Percentiles rank a stretch among this genome's conserved stretches.
phyloP scores from a whole-genome alignment of 73 alveolate genomes.

The Symbiodinium natans region DNA sequence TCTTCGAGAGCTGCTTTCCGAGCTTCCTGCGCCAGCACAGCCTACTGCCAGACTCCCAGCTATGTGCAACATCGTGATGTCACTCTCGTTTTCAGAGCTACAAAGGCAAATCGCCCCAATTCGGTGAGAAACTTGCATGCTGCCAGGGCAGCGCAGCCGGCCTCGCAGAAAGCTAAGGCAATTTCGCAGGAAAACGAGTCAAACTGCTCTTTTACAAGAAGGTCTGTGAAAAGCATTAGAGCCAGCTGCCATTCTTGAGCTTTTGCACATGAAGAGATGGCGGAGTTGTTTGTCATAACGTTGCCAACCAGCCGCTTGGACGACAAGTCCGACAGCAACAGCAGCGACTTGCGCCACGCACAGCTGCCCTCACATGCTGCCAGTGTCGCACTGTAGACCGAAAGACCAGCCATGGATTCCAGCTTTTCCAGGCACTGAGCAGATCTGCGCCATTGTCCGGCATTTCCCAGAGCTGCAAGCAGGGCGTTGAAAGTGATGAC shows the following conservation, averaged over 20 bases:
- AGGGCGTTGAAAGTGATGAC: conserved; percentile 59
- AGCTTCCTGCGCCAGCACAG: neutral
- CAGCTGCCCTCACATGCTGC: neutral
- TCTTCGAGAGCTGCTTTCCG: conserved; percentile 12
- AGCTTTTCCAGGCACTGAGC: neutral
- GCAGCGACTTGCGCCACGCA: neutral
- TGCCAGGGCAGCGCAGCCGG: neutral
- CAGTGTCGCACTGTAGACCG: neutral
- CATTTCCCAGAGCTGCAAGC: conserved; percentile 29
- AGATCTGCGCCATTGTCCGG: neutral
- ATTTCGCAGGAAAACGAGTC: neutral
- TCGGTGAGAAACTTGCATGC: neutral
- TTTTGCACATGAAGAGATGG: neutral
- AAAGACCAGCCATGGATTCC: neutral
- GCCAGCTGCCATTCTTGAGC: neutral
- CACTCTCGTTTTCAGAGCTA: neutral
- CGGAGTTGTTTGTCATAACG: neutral
- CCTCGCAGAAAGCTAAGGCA: neutral
- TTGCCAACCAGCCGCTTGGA: neutral
- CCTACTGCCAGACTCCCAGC: neutral
- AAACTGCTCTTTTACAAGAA: neutral
- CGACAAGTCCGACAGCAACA: neutral
- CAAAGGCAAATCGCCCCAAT: neutral
- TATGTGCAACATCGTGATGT: neutral
- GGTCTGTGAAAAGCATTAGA: neutral